Evolutionary conservation across 179 eudicot genomes (phyloP).

Genomic region (Gypsophila paniculata): DNA sequence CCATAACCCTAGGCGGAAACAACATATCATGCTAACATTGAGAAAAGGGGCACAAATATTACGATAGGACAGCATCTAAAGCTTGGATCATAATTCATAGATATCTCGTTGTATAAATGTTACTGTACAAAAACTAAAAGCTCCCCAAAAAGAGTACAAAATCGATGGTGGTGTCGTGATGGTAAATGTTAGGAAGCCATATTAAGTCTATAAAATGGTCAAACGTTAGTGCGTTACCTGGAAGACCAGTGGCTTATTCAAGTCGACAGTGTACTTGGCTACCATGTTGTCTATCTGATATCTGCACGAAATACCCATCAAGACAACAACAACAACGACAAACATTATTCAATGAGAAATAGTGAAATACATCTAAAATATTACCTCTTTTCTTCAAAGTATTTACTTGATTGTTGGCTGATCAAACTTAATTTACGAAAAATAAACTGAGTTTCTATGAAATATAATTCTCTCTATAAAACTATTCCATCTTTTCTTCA

Average conservation of each 20-base stretch:
- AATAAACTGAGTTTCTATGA: too few relatives aligned
- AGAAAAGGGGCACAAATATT: too few relatives aligned
- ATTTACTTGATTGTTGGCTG: too few relatives aligned
- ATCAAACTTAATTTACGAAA: too few relatives aligned
- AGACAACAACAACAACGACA: background rate
- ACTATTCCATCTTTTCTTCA: too few relatives aligned
- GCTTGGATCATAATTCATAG: too few relatives aligned
- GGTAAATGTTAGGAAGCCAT: background rate
- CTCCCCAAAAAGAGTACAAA: too few relatives aligned
- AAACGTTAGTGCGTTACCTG: slow-evolving; percentile 28
- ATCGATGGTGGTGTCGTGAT: background rate
- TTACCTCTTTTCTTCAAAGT: background rate
- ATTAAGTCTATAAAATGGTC: background rate
- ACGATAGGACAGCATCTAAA: slow-evolving; percentile 1
- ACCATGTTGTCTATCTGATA: slow-evolving; percentile 27
- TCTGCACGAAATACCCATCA: background rate
- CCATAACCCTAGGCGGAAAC: background rate
- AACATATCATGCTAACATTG: background rate
- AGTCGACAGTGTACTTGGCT: slow-evolving; percentile 31
- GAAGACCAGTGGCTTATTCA: slow-evolving; percentile 42
- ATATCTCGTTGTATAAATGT: background rate
- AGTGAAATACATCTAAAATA: too few relatives aligned
- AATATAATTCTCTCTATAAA: too few relatives aligned
- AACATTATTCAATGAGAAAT: background rate
- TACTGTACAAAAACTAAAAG: too few relatives aligned